Base-by-base conservation (phyloP, 148 eudicot genomes). In the Agrostemma githago region DNA sequence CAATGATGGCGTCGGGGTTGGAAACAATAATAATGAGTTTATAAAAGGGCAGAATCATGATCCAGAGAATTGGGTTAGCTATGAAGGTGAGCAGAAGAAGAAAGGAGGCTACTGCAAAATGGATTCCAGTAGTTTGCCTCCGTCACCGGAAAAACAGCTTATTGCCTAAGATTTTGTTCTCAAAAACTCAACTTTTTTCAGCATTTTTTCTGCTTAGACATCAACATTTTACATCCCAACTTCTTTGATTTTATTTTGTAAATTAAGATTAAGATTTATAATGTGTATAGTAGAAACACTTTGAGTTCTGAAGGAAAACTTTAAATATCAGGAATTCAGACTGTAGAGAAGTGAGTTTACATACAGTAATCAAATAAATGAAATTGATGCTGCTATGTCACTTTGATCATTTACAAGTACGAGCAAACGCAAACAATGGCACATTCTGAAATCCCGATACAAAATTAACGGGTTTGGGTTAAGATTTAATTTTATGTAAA, bases 41-140 rank as follows among this genome's bases (percentile, higher is more conserved):
- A 26, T 26, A 1, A 79, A 81, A 34, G 83, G 74, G 17, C 82
- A 85, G 61, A 86, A 82, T 40, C 81, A 83, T 60, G 88, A 83
- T 44, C 82, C 84, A 54, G 89, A 83, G 68, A 88, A 83, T 42
- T 89, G 93, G 88, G 84, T 69, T 14, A 66, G 78, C 73, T 89
- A 83, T 14, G 89, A 78, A 9, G 78, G 74, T 17, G 81, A 76
- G 34, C 34, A 26, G 70, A 82, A 76, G 38, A 83, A 62, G 59
- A 83, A 80, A 74, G 77, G 76, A 59, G 86, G 89, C 40, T 82
- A 82, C 62, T 82, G 89, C 85, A 84, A 84, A 72, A 79, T 84
- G 64, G 77, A 78, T 40, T 73, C 81, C 17, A 77, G 71, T 78
- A 78, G 74, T 70, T 11, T 80, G 83, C 70, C 76, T 66, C 81